phyloP scores from a whole-genome alignment of 23 red algal species.

The Pyropia yezoensis region DNA sequence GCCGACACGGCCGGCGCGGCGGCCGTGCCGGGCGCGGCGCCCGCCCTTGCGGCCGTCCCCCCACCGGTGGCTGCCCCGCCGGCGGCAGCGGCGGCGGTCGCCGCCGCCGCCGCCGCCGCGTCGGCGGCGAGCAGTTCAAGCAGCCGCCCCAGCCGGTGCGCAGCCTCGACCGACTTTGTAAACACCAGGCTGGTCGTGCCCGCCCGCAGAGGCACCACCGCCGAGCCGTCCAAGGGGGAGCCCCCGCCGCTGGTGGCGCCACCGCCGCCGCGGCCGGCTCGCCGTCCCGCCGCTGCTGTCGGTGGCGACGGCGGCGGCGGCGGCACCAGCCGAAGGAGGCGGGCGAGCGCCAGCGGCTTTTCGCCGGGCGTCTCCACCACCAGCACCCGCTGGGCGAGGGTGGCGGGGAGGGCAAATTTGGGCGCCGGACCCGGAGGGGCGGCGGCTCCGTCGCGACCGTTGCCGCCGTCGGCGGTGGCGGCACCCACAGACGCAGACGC shows the following conservation, averaged over 20 bases:
- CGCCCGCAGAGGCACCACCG: too few relatives aligned
- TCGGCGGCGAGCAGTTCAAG: conserved; percentile 31
- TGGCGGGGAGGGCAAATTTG: background rate
- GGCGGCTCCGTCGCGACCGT: background rate
- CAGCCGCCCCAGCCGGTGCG: conserved; percentile 68
- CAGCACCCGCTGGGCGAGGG: conserved; percentile 2
- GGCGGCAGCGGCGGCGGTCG: too few relatives aligned
- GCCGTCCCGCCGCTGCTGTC: background rate
- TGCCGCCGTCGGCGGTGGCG: background rate
- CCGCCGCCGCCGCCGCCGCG: background rate
- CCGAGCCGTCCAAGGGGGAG: too few relatives aligned
- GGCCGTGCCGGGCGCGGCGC: too few relatives aligned
- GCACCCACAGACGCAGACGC: conserved; percentile 1
- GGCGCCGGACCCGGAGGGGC: background rate
- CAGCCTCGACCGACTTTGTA: conserved; percentile 53
- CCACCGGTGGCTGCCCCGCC: too few relatives aligned
- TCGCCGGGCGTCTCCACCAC: conserved; percentile 21
- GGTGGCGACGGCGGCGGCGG: conserved; percentile 2
- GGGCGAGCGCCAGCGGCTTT: conserved; percentile 30
- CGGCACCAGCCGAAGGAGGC: conserved; percentile 27
- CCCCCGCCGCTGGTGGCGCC: background rate
- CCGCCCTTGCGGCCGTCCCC: too few relatives aligned
- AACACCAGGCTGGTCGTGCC: conserved; percentile 43
- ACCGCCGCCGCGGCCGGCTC: background rate
- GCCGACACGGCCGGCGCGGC: too few relatives aligned